phyloP scores from a whole-genome alignment of 306 rosid genomes.

The Elaeagnus macrophylla region DNA sequence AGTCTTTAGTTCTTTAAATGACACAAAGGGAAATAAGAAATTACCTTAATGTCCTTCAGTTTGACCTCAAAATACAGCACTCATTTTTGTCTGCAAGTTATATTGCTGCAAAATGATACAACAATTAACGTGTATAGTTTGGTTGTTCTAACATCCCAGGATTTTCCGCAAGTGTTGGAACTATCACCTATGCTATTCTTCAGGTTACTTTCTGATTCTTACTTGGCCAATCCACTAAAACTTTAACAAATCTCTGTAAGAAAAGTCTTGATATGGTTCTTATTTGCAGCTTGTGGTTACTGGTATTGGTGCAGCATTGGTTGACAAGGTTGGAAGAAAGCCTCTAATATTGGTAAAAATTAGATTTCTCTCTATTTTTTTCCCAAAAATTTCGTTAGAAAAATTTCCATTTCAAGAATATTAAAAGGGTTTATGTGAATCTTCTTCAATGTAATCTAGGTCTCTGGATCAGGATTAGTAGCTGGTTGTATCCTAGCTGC shows the following conservation, averaged over 20 bases:
- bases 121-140: constrained; percentile 1
- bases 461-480: constrained; percentile 63
- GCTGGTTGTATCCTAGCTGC: constrained; percentile 53
- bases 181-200: constrained; percentile 50
- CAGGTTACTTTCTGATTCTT: constrained; percentile 43
- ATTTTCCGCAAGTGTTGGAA: constrained; percentile 50
- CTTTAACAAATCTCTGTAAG: not conserved
- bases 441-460: constrained; percentile 25
- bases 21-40: not conserved
- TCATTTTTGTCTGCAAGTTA: no score
- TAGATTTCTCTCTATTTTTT: not conserved
- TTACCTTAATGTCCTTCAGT: no score
- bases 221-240: constrained; percentile 4
- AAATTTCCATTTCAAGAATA: constrained; percentile 5
- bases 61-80: no score
- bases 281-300: constrained; percentile 55
- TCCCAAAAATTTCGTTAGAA: constrained; percentile 6
- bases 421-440: constrained; percentile 9
- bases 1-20: not conserved
- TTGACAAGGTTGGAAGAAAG: constrained; percentile 76
- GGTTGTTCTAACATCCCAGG: constrained; percentile 33
- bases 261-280: constrained; percentile 8
- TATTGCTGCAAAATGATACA: constrained; percentile 8
- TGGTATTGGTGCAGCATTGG: constrained; percentile 44
- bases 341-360: constrained; percentile 63